A percentile compares a stretch with the other conserved stretches of the same genome.
Evolutionary conservation across 2,329 filamentous ascomycete species (phyloP).

Genomic region (Fusarium coicis): DNA sequence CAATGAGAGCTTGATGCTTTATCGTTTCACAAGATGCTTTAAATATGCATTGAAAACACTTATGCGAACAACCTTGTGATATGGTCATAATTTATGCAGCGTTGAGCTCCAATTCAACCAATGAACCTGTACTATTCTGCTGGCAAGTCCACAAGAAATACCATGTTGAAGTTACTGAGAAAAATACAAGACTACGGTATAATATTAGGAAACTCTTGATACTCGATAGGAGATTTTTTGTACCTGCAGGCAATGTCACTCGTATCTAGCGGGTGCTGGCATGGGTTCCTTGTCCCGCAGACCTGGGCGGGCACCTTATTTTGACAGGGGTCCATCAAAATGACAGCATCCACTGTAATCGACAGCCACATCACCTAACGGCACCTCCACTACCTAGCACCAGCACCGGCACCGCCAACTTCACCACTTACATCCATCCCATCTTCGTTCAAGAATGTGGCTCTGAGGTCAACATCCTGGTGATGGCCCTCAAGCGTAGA

Average conservation of each 20-base stretch:
- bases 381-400: slow-evolving; percentile 27
- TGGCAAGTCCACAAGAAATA: not conserved
- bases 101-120: not conserved
- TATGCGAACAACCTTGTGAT: not conserved
- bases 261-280: slow-evolving; percentile 12
- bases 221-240: not conserved
- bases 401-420: slow-evolving; percentile 12
- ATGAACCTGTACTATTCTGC: too few species aligned
- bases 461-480: slow-evolving; percentile 45
- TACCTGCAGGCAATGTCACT: slow-evolving; percentile 17
- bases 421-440: slow-evolving; percentile 34
- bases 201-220: not conserved
- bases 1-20: not conserved
- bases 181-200: too few species aligned
- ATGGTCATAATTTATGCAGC: not conserved
- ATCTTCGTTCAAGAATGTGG: slow-evolving; percentile 47
- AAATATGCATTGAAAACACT: not conserved
- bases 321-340: slow-evolving; percentile 37
- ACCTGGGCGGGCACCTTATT: not conserved
- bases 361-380: slow-evolving; percentile 31
- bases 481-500: slow-evolving; percentile 78
- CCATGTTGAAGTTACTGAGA: not conserved
- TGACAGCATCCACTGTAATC: slow-evolving; percentile 43
- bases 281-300: slow-evolving; percentile 31
- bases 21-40: not conserved